Percentiles rank a stretch among this genome's conserved stretches.
Conservation (phyloP, 73 alveolate species). For the Paramecium caudatum region DNA sequence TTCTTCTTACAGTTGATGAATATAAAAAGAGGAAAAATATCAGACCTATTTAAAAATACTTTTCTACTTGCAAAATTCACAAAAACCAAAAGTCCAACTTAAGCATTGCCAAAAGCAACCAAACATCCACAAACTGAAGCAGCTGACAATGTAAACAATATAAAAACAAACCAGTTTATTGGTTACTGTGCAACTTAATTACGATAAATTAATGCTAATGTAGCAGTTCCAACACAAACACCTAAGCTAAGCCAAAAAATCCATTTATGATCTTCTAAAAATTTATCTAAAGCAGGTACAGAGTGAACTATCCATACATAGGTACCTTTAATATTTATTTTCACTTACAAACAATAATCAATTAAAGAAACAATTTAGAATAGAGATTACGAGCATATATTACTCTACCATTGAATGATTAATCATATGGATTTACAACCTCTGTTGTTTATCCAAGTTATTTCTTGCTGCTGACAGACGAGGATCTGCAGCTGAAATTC, state of each 20-base stretch:
- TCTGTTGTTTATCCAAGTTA: background rate
- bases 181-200: background rate
- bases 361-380: background rate
- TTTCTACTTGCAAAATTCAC: slow-evolving; percentile 49
- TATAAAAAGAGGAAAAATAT: slow-evolving; percentile 61
- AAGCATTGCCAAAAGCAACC: slow-evolving; percentile 53
- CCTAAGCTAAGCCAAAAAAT: slow-evolving; percentile 51
- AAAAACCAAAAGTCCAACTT: slow-evolving; percentile 46
- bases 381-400: slow-evolving; percentile 16
- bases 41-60: background rate
- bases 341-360: slow-evolving; percentile 29
- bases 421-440: background rate
- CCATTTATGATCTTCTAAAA: slow-evolving; percentile 22
- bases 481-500: background rate
- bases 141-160: background rate
- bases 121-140: slow-evolving; percentile 4
- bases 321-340: background rate
- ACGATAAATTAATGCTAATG: slow-evolving; percentile 16
- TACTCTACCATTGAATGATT: background rate
- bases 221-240: background rate
- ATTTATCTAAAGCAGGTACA: background rate
- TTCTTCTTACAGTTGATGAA: slow-evolving; percentile 43
- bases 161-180: slow-evolving; percentile 23
- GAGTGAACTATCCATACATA: slow-evolving; percentile 8
- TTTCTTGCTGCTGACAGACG: background rate